phyloP scores from a whole-genome alignment of 208 protist species.

The Tritrichomonas foetus region DNA sequence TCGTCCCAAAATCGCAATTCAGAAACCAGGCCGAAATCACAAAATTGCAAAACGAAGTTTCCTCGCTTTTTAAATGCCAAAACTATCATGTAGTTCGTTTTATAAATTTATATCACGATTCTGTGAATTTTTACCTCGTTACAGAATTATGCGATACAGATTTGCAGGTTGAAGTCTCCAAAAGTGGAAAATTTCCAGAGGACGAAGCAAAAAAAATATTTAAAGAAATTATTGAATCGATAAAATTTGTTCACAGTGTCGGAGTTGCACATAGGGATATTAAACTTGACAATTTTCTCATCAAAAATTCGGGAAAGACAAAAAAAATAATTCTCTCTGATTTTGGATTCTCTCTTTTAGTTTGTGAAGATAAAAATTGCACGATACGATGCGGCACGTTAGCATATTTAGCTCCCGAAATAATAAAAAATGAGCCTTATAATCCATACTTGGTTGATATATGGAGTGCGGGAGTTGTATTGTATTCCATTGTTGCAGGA shows the following conservation, averaged over 20 bases:
- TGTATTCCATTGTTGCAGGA: constrained; percentile 27
- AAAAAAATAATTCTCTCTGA: not conserved
- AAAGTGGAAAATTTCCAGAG: not conserved
- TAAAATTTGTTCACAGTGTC: not conserved
- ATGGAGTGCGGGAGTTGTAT: constrained; percentile 40
- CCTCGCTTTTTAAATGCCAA: too few relatives aligned
- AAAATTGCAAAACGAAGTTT: too few relatives aligned
- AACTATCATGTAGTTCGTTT: too few relatives aligned
- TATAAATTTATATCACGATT: too few relatives aligned
- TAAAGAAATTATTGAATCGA: not conserved
- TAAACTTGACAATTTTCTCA: not conserved
- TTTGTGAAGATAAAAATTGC: not conserved
- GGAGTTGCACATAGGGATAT: not conserved
- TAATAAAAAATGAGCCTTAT: not conserved
- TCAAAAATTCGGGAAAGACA: not conserved
- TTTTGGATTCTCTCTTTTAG: not conserved
- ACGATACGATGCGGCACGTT: not conserved
- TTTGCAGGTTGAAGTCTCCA: too few relatives aligned
- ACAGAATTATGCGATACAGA: too few relatives aligned
- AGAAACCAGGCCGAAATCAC: too few relatives aligned
- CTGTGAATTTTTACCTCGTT: too few relatives aligned
- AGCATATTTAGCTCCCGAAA: not conserved
- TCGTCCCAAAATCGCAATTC: too few relatives aligned
- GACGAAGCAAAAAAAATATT: not conserved
- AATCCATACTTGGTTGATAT: constrained; percentile 35